These are phyloP conservation scores for Kurtzmaniella cleridarum DNA, from an alignment of 805 yeast genomes.

Conservation along the genomic window DNA sequence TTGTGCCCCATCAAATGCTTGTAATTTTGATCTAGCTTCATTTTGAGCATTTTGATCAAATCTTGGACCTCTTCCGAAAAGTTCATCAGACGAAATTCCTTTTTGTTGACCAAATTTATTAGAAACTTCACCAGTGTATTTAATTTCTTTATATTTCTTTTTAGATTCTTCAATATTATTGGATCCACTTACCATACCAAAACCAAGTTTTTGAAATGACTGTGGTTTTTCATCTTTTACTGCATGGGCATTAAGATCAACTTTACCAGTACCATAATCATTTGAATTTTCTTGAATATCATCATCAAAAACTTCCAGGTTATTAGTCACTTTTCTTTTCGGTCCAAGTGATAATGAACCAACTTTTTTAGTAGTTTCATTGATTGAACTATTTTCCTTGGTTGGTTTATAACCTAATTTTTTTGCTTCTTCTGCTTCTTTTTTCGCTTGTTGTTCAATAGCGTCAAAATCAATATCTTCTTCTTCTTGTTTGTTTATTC, in stretches of 20 bases:
- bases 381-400: constrained; percentile 10
- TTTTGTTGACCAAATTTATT: constrained; percentile 82
- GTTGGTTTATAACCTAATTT: constrained; percentile 47
- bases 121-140: constrained; percentile 70
- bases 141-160: constrained; percentile 48
- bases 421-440: constrained; percentile 69
- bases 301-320: not conserved
- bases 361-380: constrained; percentile 2
- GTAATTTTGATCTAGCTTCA: constrained; percentile 80
- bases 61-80: constrained; percentile 77
- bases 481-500: constrained; percentile 39
- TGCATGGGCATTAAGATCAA: constrained; percentile 14
- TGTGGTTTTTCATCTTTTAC: constrained; percentile 49
- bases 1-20: constrained; percentile 77
- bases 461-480: constrained; percentile 55
- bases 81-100: constrained; percentile 94
- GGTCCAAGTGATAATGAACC: constrained; percentile 2
- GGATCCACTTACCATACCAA: constrained; percentile 76
- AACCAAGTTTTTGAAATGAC: constrained; percentile 76
- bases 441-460: constrained; percentile 70
- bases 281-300: constrained; percentile 6
- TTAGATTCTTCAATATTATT: constrained; percentile 33
- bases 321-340: not conserved
- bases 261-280: not conserved
- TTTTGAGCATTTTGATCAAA: constrained; percentile 71